Evolutionary conservation across 169 alveolate genomes (phyloP), one percentile per base, ranked within the genome.

Genomic region (Plasmodium gonderi): DNA sequence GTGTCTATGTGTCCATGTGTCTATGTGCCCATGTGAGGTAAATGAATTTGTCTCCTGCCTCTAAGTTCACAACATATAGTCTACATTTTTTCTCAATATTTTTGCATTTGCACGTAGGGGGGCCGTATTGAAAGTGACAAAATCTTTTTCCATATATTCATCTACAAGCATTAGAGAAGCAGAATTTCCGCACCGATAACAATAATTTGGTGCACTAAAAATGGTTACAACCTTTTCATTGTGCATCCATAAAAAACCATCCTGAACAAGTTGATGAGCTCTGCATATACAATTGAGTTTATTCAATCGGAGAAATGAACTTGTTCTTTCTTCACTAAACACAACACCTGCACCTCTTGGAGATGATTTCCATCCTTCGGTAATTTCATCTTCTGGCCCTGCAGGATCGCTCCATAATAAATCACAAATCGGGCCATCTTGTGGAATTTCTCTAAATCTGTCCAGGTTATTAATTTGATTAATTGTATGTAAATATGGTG

Each of bases 341-440:
- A 98, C 96, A 92, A 97, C 98, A 29, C 99, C 99, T 1, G 99
- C 99, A 6, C 99, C 99, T 80, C 99, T 95, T 8, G 99, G 99
- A 64, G 98, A 95, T 38, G 97, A 93, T 17, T 98, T 98, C 99
- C 99, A 98, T 40, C 99, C 99, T 47, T 82, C 81, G 14, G 90
- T 79, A 20, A 92, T 96, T 44, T 91, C 98, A 83, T 97, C 97
- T 38, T 94, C 94, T 51, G 96, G 96, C 38, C 97, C 99, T 68
- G 98, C 99, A 29, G 99, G 99, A 81, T 99, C 99, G 26, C 99
- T 96, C 99, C 99, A 99, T 91, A 99, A 91, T 80, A 99, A 96
- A 94, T 99, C 99, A 82, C 99, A 98, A 99, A 99, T 98, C 0
- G 99, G 98, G 3, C 99, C 99, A 79, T 98, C 99, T 93, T 98